Base-by-base conservation (phyloP, 78 protist genomes). In the Guillardia theta region DNA sequence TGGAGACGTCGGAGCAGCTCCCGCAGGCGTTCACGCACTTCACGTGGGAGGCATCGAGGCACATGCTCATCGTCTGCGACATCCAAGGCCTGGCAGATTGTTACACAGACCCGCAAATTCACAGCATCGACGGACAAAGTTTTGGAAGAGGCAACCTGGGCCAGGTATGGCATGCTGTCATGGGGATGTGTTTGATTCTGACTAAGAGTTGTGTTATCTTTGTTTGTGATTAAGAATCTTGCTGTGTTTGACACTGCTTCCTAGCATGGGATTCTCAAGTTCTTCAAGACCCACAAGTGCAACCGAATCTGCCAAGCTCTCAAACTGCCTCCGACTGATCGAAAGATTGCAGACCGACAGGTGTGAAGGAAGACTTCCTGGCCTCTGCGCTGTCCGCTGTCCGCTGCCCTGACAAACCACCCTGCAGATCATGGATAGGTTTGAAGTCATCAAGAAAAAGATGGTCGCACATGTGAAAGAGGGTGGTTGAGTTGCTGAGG, bases 51-150 rank as follows among this genome's bases (percentile, higher is more conserved):
- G 90, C 48, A 27, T 27, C 44, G 37, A 30, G 45, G 3, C 90
- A 80, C 37, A 18, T 24, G 8, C 90, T 44, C 53, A 30, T 80
- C 19, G 90, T 80, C 1, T 37, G 45, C 24, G 90, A 80, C 10
- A 39, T 80, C 19, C 90, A 80, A n/a, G 90, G 90, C 21, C 58
- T 80, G 5, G 90, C 58, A 4, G 48, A n/a, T 48, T 10, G 48
- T 19, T 80, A 80, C 50, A 80, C 90, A 2, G 90, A 80, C 50
- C 90, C 90, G 44, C 90, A 80, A 30, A 33, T 80, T 15, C 90
- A 80, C 10, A 80, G 44, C 53, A 9, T 44, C 22, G 46, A 39
- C 44, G 53, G 90, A 19, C 6, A 37, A 33, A 22, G 53, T 30
- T 80, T 80, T 15, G 90, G 90, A 44, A 18, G 24, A 44, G 90